Percentiles rank a stretch among this genome's conserved stretches.
phyloP scores from a whole-genome alignment of 2,329 filamentous ascomycete species.

The Aureobasidium namibiae region DNA sequence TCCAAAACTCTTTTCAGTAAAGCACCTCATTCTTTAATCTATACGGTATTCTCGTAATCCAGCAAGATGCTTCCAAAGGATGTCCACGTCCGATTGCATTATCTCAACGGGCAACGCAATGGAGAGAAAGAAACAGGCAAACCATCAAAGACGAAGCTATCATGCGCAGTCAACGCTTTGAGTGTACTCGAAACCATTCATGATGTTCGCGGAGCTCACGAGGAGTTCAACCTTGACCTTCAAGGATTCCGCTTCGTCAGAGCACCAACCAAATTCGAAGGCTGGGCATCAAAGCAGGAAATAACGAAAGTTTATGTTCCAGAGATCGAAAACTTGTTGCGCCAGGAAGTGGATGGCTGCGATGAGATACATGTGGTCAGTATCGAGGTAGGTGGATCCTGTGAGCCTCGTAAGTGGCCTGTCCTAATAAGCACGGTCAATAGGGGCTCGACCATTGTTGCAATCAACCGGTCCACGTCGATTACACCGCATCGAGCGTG shows the following conservation, averaged over 20 bases:
- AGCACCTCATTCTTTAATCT: no score
- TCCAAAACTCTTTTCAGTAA: no score
- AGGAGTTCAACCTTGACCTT: constrained; percentile 18
- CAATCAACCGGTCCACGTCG: constrained; percentile 20
- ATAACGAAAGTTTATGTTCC: constrained; percentile 16
- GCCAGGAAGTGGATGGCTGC: constrained; percentile 19
- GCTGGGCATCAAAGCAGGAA: constrained; percentile 17
- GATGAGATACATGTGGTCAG: constrained; percentile 23
- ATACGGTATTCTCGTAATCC: background rate
- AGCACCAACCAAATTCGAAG: constrained; percentile 15
- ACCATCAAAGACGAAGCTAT: background rate
- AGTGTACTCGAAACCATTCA: constrained; percentile 18
- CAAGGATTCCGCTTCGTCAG: constrained; percentile 21
- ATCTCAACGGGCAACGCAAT: constrained; percentile 12
- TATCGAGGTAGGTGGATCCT: constrained; percentile 14
- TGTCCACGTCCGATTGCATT: constrained; percentile 21
- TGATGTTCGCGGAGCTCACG: constrained; percentile 16
- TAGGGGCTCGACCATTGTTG: constrained; percentile 6
- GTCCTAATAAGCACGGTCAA: background rate
- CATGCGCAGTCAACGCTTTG: background rate
- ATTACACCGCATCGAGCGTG: constrained; percentile 23
- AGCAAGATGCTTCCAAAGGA: background rate
- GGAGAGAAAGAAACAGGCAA: background rate
- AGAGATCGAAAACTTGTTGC: constrained; percentile 19
- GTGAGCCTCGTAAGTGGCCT: background rate